Conservation (phyloP, 2,329 filamentous ascomycete species). For the Xylariales sp. region DNA sequence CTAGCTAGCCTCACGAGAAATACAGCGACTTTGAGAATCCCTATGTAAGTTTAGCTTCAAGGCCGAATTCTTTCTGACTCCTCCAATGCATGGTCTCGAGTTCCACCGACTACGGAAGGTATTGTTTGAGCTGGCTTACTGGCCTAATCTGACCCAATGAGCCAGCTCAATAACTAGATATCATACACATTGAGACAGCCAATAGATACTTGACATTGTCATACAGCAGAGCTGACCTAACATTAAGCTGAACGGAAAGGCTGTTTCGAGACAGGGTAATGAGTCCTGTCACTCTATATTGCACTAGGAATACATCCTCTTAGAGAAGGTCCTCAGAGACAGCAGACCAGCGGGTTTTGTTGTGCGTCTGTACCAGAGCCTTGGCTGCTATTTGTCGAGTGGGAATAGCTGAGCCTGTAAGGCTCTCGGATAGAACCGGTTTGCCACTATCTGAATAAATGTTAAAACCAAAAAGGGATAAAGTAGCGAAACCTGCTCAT, state of each 20-base stretch:
- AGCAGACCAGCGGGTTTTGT: background rate
- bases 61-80: no score
- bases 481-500: constrained; percentile 16
- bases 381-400: background rate
- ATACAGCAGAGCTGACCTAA: background rate
- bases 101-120: background rate
- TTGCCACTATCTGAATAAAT: background rate
- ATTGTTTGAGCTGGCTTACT: background rate
- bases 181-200: background rate
- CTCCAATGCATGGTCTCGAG: no score
- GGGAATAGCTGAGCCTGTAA: background rate
- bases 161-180: background rate
- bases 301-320: background rate
- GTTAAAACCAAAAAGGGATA: constrained; percentile 10
- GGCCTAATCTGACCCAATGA: background rate
- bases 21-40: background rate
- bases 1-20: background rate
- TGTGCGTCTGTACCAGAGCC: no score
- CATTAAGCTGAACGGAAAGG: background rate
- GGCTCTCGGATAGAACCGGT: background rate
- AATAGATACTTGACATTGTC: background rate
- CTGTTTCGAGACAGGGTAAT: background rate
- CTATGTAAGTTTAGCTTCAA: background rate
- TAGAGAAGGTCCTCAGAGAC: background rate
- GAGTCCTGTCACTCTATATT: background rate